Conservation (phyloP, 139 green algal species). For the Diplosphaera chodatii region DNA sequence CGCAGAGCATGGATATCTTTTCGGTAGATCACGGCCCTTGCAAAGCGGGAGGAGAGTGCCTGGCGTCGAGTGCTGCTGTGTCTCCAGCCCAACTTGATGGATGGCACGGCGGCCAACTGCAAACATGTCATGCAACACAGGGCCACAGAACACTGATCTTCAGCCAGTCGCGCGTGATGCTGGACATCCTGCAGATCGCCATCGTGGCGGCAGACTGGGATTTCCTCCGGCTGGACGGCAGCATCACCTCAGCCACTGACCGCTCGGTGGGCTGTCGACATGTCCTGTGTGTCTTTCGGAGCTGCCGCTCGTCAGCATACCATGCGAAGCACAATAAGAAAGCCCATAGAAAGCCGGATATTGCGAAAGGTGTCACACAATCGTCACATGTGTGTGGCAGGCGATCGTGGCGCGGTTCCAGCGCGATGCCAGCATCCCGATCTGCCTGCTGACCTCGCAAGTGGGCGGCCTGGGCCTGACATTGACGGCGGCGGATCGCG, state of each 20-base stretch:
- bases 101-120: too few species aligned
- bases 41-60: too few species aligned
- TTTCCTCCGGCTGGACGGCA: conserved; percentile 81
- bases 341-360: too few species aligned
- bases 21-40: too few species aligned
- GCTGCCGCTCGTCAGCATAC: too few species aligned
- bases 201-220: conserved; percentile 33
- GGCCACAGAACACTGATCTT: conserved; percentile 90
- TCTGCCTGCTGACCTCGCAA: conserved; percentile 88
- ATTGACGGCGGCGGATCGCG: conserved; percentile 85
- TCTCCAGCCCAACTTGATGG: too few species aligned
- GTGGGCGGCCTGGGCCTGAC: conserved; percentile 93
- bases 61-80: too few species aligned
- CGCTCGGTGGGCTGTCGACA: conserved; percentile 20
- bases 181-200: conserved; percentile 80
- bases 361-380: conserved; percentile 10
- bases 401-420: conserved; percentile 70
- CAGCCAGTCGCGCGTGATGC: conserved; percentile 74
- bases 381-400: too few species aligned
- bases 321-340: too few species aligned
- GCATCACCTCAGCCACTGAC: conserved; percentile 47
- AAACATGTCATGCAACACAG: too few species aligned
- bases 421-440: conserved; percentile 44
- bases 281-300: too few species aligned
- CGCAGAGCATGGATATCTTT: too few species aligned